A percentile compares a stretch with the other conserved stretches of the same genome.
phyloP scores from a whole-genome alignment of 805 yeast genomes.

The Spathaspora arborariae region DNA sequence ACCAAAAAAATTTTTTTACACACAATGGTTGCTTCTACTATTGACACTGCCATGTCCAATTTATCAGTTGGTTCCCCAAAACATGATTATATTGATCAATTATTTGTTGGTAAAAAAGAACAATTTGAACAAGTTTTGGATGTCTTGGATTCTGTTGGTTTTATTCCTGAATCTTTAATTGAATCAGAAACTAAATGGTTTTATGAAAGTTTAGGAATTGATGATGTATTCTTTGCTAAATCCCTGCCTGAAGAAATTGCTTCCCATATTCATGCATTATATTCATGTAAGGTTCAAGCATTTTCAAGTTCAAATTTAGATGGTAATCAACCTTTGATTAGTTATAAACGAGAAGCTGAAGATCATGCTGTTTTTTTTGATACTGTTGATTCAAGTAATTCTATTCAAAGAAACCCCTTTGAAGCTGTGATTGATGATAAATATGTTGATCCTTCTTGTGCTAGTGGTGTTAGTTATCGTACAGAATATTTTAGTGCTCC shows the following conservation, averaged over 20 bases:
- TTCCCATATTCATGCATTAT: conserved; percentile 79
- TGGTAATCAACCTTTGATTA: conserved; percentile 52
- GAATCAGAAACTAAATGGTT: conserved; percentile 89
- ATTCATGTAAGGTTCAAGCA: conserved; percentile 91
- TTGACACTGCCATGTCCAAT: conserved; percentile 11
- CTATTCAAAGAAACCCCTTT: conserved; percentile 43
- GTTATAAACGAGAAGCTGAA: conserved; percentile 72
- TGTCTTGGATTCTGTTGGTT: conserved; percentile 74
- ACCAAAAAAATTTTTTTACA: neutral
- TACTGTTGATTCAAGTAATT: conserved; percentile 38
- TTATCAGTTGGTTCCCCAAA: conserved; percentile 29
- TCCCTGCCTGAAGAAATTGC: conserved; percentile 80
- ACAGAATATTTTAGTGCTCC: conserved; percentile 78
- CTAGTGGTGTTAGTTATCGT: conserved; percentile 48
- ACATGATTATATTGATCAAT: conserved; percentile 68
- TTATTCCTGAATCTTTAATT: conserved; percentile 82
- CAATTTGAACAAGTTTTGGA: conserved; percentile 84
- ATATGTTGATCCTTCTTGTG: conserved; percentile 58
- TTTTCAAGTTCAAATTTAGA: conserved; percentile 27
- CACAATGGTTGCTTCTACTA: conserved; percentile 13
- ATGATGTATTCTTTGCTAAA: conserved; percentile 85
- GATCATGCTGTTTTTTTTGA: conserved; percentile 93
- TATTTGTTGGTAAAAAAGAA: conserved; percentile 74
- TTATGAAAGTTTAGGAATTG: conserved; percentile 82
- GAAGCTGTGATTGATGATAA: conserved; percentile 79